Base-by-base conservation (phyloP, 768 basidiomycete species). In the Tricholoma bakamatsutake region DNA sequence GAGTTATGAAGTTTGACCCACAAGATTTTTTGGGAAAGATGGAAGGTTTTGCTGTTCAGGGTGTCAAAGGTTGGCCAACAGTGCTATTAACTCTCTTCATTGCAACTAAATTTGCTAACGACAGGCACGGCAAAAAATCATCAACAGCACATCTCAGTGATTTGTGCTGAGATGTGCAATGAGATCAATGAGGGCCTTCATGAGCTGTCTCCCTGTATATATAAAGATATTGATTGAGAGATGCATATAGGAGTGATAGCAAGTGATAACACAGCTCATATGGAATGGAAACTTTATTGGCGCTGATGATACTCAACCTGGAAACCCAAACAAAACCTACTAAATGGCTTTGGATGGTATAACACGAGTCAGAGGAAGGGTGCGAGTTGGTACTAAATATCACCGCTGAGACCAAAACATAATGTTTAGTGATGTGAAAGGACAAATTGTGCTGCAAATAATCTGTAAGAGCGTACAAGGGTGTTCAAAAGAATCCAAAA, bases 221-320 rank as follows among this genome's bases (percentile, higher is more conserved):
- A 24, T 45, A 18, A 24, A 24, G 21, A 39, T 9, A 11, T 42
- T 40, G 11, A 28, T 28, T 47, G 46, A n/a, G n/a, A n/a, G 4
- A 35, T 3, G 21, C 3, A 37, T 15, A 42, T 51, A 61, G 58
- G 50, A 5, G 13, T 17, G 13, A 35, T 52, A 24, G 53, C 50
- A 12, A 33, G 48, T 35, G 37, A 50, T 43, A 31, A 40, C 3
- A 54, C n/a, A 2, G 59, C 42, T 8, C 13, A 37, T n/a, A 57
- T 62, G 59, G 46, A 60, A 46, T 62, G 50, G 52, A 56, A 53
- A 43, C 49, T 34, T 10, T 57, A 60, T 40, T 59, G 56, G 59
- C 31, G n/a, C n/a, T n/a, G n/a, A n/a, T n/a, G n/a, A n/a, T n/a
- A n/a, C n/a, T n/a, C n/a, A n/a, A n/a, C n/a, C n/a, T n/a, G n/a